Base-by-base conservation (phyloP, 2,329 filamentous ascomycete genomes). In the Trichothecium roseum region DNA sequence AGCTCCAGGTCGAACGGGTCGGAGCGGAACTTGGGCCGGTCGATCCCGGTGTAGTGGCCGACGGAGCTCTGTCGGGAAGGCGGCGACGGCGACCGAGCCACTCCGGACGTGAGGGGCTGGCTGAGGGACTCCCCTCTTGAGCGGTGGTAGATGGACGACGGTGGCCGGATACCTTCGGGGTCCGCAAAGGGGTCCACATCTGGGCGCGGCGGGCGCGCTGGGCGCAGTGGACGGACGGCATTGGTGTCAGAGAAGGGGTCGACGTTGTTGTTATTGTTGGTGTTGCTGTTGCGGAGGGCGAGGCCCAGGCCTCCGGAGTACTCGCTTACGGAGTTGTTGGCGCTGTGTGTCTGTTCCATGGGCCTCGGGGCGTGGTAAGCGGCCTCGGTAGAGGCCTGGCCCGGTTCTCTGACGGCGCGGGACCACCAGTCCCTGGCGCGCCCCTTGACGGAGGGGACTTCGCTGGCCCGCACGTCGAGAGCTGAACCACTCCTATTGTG, bases 1-100 rank as follows among this genome's bases (percentile, higher is more conserved):
- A 59, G 42, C 48, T 80, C 75, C n/a, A 80, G 60, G 44, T 81
- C 76, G 46, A 80, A 80, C 2, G 74, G 75, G 43, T 80, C 74
- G 2, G 74, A 78, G 30, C 74, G 70, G 50, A 76, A 32, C 5
- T 30, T 26, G 3, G 27, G 29, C 20, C 26, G 17, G 27, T 8
- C 26, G 16, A 32, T 12, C n/a, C 17, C 30, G 14, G 18, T 17
- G 17, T 32, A 6, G 30, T 18, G n/a, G n/a, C n/a, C 15, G 16
- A 26, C 14, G 12, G 13, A 8, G 9, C 32, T n/a, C 18, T 24
- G 14, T 4, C 12, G 3, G 14, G 27, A 29, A 17, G 26, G 8
- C 15, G 17, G 5, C 14, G 14, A 18, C 13, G 16, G 18, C 8
- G n/a, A 17, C 27, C 16, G 5, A 3, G 22, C 26, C 27, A 12